Percentiles rank a stretch among this genome's conserved stretches.
Conservation (phyloP, 208 protist species). For the Leishmania major region DNA sequence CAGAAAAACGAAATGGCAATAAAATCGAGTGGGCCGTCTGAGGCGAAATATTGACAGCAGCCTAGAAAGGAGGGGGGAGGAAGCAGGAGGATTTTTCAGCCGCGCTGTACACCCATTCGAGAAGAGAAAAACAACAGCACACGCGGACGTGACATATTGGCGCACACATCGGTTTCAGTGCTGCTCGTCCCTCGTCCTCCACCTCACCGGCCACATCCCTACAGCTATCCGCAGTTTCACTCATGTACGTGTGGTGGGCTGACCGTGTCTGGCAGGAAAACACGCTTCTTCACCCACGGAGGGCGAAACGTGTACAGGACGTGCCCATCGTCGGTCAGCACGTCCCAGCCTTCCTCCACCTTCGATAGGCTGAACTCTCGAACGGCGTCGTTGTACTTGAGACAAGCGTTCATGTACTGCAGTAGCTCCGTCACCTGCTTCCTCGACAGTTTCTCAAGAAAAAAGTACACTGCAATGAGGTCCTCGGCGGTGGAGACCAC, state of each 20-base stretch:
- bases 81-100: neutral
- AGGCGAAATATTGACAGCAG: neutral
- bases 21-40: neutral
- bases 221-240: neutral
- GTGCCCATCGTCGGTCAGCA: constrained; percentile 83
- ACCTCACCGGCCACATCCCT: neutral
- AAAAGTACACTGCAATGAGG: constrained; percentile 88
- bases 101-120: neutral
- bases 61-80: neutral
- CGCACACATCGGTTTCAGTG: neutral
- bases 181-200: neutral
- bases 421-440: constrained; percentile 49
- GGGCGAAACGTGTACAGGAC: constrained; percentile 89
- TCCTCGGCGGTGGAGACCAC: constrained; percentile 90
- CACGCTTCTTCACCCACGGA: constrained; percentile 77
- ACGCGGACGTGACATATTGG: neutral
- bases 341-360: constrained; percentile 84
- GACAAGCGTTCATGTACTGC: constrained; percentile 82
- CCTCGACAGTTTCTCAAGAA: constrained; percentile 42
- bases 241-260: constrained; percentile 36
- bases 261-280: constrained; percentile 69
- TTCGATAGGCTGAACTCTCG: constrained; percentile 70
- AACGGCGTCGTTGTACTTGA: constrained; percentile 63
- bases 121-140: neutral
- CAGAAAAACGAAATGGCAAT: neutral